Conservation (phyloP, 257 asterid species). For the Cinchona pubescens region DNA sequence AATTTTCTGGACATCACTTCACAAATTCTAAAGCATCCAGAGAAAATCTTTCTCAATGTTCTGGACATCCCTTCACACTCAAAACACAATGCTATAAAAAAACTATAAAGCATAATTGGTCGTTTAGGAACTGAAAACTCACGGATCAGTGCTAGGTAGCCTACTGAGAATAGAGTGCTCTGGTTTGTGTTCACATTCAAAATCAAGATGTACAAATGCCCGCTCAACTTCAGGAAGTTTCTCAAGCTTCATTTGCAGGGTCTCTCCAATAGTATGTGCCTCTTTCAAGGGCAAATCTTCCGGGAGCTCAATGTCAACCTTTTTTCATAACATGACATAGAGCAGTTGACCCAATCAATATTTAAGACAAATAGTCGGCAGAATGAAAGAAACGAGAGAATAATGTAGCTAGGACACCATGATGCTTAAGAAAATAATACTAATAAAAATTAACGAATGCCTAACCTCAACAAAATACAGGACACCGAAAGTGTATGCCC, state of each 20-base stretch:
- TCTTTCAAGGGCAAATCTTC: slow-evolving; percentile 81
- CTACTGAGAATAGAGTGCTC: slow-evolving; percentile 77
- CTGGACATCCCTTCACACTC: too few species aligned
- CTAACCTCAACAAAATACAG: slow-evolving; percentile 91
- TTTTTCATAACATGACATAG: not conserved
- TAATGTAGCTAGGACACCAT: not conserved
- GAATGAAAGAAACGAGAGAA: not conserved
- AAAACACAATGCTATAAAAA: too few species aligned
- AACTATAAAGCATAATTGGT: too few species aligned
- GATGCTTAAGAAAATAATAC: too few species aligned
- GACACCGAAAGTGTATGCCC: slow-evolving; percentile 93
- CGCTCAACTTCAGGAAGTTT: slow-evolving; percentile 84
- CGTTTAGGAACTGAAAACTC: slow-evolving; percentile 9
- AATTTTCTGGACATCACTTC: not conserved
- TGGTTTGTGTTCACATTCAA: slow-evolving; percentile 85
- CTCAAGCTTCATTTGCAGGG: slow-evolving; percentile 74
- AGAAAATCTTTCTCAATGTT: too few species aligned
- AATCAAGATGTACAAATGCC: slow-evolving; percentile 85
- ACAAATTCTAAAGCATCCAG: too few species aligned
- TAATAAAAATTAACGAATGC: not conserved
- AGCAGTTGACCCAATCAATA: not conserved
- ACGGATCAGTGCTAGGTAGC: slow-evolving; percentile 71
- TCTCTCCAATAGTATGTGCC: slow-evolving; percentile 81
- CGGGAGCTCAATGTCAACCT: slow-evolving; percentile 91
- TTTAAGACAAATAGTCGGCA: not conserved